Evolutionary conservation across 352 stramenopile species (phyloP).

Genomic region (Globisporangium rhizosaccharum): DNA sequence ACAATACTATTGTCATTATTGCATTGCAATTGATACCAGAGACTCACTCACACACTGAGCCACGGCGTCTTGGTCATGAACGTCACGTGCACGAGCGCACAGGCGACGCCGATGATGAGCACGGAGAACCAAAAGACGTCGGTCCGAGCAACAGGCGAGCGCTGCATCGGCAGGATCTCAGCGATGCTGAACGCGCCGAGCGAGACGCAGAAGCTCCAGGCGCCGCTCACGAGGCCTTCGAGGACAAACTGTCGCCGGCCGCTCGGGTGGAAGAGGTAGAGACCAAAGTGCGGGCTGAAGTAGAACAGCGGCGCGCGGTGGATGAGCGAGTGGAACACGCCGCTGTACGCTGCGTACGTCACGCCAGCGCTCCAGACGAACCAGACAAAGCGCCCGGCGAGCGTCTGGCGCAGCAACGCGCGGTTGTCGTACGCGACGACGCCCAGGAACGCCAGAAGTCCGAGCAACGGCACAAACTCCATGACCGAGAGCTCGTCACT

Average conservation of each 20-base stretch:
- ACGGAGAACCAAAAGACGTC: slow-evolving; percentile 44
- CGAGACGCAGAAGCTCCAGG: slow-evolving; percentile 61
- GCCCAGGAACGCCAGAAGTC: slow-evolving; percentile 28
- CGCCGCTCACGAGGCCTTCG: slow-evolving; percentile 52
- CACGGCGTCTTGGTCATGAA: slow-evolving; percentile 60
- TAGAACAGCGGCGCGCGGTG: slow-evolving; percentile 42
- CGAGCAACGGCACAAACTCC: slow-evolving; percentile 36
- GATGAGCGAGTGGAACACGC: slow-evolving; percentile 61
- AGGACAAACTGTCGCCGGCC: slow-evolving; percentile 61
- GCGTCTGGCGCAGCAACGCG: slow-evolving; percentile 23
- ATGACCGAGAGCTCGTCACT: slow-evolving; percentile 17
- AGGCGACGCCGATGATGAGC: slow-evolving; percentile 38
- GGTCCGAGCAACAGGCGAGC: slow-evolving; percentile 23
- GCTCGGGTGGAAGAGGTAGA: slow-evolving; percentile 60
- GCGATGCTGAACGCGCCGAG: slow-evolving; percentile 40
- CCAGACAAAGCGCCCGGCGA: slow-evolving; percentile 45
- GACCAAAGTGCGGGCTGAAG: slow-evolving; percentile 40
- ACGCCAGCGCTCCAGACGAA: slow-evolving; percentile 43
- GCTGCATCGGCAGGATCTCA: slow-evolving; percentile 34
- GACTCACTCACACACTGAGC: slow-evolving; percentile 20
- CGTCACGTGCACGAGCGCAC: slow-evolving; percentile 40
- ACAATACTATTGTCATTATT: not conserved
- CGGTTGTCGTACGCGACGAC: slow-evolving; percentile 38
- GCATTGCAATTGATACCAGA: not conserved
- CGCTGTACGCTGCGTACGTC: slow-evolving; percentile 57